Percentiles rank a stretch among this genome's conserved stretches.
phyloP scores from a whole-genome alignment of 345 rosid genomes.

The Anastatica hierochuntica region DNA sequence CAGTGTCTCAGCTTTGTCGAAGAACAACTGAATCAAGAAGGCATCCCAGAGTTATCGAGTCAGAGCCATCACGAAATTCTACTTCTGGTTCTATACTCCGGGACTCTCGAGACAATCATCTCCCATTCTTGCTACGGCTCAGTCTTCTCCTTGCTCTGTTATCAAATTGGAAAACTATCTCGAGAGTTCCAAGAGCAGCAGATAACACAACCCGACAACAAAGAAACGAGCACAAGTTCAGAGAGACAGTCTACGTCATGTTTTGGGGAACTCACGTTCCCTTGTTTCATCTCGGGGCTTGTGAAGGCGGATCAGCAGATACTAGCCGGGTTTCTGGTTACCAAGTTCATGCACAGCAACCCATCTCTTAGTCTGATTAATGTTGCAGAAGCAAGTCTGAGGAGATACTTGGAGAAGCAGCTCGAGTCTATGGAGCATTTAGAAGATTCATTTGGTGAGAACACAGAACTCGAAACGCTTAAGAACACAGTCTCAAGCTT shows the following conservation, averaged over 20 bases:
- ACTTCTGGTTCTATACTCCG: constrained; percentile 52
- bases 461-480: constrained; percentile 22
- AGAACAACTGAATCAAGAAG: constrained; percentile 53
- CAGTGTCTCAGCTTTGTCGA: constrained; percentile 47
- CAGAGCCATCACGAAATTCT: constrained; percentile 45
- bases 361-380: constrained; percentile 55
- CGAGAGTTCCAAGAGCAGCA: constrained; percentile 55
- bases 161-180: constrained; percentile 52
- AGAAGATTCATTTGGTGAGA: constrained; percentile 24
- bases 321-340: constrained; percentile 66
- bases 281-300: constrained; percentile 58
- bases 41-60: constrained; percentile 34
- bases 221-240: constrained; percentile 13
- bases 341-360: constrained; percentile 75
- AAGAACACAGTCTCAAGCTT: constrained; percentile 40
- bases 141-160: constrained; percentile 61
- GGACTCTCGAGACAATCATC: constrained; percentile 40
- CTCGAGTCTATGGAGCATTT: constrained; percentile 27
- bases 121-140: constrained; percentile 35
- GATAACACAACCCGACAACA: constrained; percentile 18
- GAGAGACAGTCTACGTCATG: constrained; percentile 19
- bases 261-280: constrained; percentile 57
- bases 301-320: constrained; percentile 60
- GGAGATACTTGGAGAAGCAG: constrained; percentile 53
- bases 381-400: constrained; percentile 55